phyloP scores from a whole-genome alignment of 2,329 filamentous ascomycete species.

The Penicillium sp. region DNA sequence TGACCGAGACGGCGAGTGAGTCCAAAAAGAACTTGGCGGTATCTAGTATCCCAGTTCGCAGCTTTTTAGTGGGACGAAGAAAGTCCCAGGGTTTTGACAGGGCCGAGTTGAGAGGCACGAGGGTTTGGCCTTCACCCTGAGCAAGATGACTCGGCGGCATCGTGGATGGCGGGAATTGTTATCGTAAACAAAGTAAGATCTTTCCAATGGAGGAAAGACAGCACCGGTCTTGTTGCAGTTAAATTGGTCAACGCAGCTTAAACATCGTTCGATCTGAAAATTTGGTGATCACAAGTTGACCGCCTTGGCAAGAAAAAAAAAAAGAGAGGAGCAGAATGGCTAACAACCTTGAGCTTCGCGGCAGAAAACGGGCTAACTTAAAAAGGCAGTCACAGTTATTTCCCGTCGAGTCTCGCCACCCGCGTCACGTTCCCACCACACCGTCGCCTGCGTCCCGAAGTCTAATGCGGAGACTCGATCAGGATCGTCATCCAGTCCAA shows the following conservation, averaged over 20 bases:
- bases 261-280: neutral
- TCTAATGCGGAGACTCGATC: no score
- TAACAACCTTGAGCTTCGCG: constrained; percentile 3
- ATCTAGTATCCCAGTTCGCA: constrained; percentile 72
- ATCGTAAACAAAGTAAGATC: neutral
- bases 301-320: constrained; percentile 6
- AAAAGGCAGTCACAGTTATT: neutral
- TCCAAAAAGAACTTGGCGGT: constrained; percentile 83
- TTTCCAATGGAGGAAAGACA: neutral
- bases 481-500: neutral
- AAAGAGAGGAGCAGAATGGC: neutral
- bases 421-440: no score
- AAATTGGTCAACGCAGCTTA: neutral
- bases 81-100: constrained; percentile 72
- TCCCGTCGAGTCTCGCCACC: no score
- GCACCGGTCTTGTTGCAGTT: neutral
- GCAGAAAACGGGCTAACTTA: neutral
- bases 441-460: no score
- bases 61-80: constrained; percentile 70
- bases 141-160: constrained; percentile 2
- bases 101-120: constrained; percentile 41
- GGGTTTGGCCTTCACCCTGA: neutral
- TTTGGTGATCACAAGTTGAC: neutral
- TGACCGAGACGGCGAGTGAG: constrained; percentile 73
- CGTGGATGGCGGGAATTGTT: neutral